Evolutionary conservation across 2,329 filamentous ascomycete species (phyloP).

Genomic region (Cercospora sp.): DNA sequence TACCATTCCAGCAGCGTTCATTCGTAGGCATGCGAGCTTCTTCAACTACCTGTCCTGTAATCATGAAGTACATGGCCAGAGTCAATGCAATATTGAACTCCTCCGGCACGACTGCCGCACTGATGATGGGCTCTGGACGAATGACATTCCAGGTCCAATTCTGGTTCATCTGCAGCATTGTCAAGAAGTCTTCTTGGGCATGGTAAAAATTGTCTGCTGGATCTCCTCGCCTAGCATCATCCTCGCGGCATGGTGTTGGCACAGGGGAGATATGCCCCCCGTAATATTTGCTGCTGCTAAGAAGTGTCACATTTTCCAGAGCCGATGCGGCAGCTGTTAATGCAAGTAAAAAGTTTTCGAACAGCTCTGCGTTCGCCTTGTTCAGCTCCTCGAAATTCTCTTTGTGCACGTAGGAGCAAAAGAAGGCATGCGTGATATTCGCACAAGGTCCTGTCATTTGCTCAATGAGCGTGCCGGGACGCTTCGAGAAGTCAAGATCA

Average conservation of each 20-base stretch:
- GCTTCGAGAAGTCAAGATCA: slow-evolving; percentile 36
- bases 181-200: slow-evolving; percentile 24
- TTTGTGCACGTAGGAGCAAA: slow-evolving; percentile 40
- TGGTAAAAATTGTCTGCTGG: slow-evolving; percentile 21
- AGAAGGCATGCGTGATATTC: slow-evolving; percentile 40
- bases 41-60: slow-evolving; percentile 40
- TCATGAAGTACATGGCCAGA: slow-evolving; percentile 45
- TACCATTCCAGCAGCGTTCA: slow-evolving; percentile 37
- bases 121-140: slow-evolving; percentile 35
- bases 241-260: slow-evolving; percentile 18
- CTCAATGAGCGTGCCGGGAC: slow-evolving; percentile 17
- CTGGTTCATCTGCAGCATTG: slow-evolving; percentile 31
- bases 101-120: slow-evolving; percentile 35
- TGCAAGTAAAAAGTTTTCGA: slow-evolving; percentile 39
- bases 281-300: slow-evolving; percentile 25
- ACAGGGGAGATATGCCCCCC: slow-evolving; percentile 16
- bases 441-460: slow-evolving; percentile 28
- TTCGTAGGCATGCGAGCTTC: slow-evolving; percentile 41
- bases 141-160: slow-evolving; percentile 37
- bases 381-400: slow-evolving; percentile 35
- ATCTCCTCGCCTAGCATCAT: slow-evolving; percentile 8
- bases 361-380: slow-evolving; percentile 35
- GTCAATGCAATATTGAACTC: slow-evolving; percentile 46
- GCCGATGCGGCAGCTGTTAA: slow-evolving; percentile 30
- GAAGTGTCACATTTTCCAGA: slow-evolving; percentile 31